These are phyloP conservation scores for Boletus rubroflammeus DNA, from an alignment of 768 basidiomycete species.

Conservation along the genomic window DNA sequence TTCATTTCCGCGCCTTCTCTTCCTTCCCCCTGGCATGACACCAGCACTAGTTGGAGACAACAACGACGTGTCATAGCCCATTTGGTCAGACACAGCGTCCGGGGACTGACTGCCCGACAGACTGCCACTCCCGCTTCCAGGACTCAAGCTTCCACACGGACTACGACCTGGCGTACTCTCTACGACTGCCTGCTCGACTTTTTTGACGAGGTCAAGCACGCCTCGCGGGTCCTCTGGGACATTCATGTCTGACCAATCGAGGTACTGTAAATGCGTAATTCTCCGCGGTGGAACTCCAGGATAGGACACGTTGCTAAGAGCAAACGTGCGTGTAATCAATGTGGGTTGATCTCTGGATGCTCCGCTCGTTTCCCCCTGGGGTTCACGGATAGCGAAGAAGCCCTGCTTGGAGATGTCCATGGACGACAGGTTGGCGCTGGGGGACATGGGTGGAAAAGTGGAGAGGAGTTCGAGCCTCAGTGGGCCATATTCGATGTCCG, in stretches of 20 bases:
- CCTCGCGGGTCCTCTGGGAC: conserved; percentile 82
- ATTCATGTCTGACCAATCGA: conserved; percentile 96
- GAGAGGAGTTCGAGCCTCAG: conserved; percentile 55
- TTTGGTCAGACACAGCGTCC: conserved; percentile 4
- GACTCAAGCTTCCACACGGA: conserved; percentile 24
- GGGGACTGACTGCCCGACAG: conserved; percentile 18
- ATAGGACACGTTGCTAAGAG: conserved; percentile 59
- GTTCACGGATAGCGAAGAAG: conserved; percentile 38
- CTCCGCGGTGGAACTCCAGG: conserved; percentile 58
- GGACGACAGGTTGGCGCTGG: conserved; percentile 33
- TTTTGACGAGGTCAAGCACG: conserved; percentile 67
- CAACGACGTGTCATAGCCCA: background rate
- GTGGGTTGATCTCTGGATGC: conserved; percentile 17
- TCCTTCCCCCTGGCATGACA: background rate
- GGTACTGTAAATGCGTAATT: conserved; percentile 86
- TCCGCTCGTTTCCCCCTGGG: conserved; percentile 5
- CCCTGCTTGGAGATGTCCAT: conserved; percentile 20
- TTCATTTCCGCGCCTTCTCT: conserved; percentile 13
- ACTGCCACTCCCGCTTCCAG: conserved; percentile 19
- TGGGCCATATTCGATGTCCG: conserved; percentile 63
- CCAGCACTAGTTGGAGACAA: conserved; percentile 20
- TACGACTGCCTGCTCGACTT: conserved; percentile 45
- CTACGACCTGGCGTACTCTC: conserved; percentile 32
- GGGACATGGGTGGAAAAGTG: conserved; percentile 37
- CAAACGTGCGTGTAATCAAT: conserved; percentile 61